Conservation (phyloP, 2,329 filamentous ascomycete species). For the Cladosporium sp. region DNA sequence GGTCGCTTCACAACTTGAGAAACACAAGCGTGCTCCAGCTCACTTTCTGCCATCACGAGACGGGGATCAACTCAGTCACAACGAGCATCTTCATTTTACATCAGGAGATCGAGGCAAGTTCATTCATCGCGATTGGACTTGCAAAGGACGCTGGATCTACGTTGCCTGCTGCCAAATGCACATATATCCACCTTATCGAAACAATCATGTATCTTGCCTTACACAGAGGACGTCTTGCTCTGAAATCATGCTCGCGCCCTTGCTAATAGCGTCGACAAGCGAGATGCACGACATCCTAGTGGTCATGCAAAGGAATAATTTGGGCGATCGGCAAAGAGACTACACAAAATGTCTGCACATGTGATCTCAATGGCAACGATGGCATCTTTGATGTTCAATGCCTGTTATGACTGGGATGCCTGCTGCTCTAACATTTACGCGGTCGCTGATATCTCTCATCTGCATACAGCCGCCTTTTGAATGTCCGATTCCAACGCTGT, state of each 20-base stretch:
- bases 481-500: neutral
- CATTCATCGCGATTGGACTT: neutral
- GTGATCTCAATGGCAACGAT: neutral
- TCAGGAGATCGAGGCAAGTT: neutral
- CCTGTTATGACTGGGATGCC: neutral
- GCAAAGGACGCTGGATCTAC: neutral
- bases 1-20: neutral
- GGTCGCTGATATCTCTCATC: neutral
- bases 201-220: neutral
- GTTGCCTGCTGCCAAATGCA: neutral
- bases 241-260: neutral
- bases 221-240: neutral
- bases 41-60: neutral
- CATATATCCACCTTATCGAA: neutral
- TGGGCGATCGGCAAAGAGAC: neutral
- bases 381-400: neutral
- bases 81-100: neutral
- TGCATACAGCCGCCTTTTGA: neutral
- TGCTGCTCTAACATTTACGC: neutral
- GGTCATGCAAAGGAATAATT: neutral
- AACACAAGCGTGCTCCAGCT: neutral
- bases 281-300: neutral
- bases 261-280: neutral
- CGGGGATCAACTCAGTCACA: neutral
- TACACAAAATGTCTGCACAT: neutral